Evolutionary conservation across 2,329 filamentous ascomycete genomes (phyloP), one percentile per base, ranked within the genome.

Genomic region (Paecilomyces sp.): DNA sequence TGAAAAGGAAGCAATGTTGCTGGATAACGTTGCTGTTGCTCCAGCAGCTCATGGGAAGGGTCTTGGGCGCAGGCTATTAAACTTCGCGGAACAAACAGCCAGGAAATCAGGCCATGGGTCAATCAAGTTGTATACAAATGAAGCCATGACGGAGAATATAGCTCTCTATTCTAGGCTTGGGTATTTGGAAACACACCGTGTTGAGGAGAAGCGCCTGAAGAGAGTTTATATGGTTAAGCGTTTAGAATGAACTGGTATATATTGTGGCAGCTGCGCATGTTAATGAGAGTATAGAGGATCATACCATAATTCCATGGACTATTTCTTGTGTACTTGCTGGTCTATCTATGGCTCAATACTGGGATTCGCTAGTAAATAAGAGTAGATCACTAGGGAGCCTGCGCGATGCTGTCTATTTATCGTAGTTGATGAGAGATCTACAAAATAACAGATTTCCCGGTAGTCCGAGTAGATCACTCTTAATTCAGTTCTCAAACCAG

Each of bases 101-200:
- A 41, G 7, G 36, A 41, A n/a, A 12, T 13, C 13, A 41, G 36
- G 13, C 11, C n/a, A 41, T 6, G 13, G 13, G 13, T 11, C 53
- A 9, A 57, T 31, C n/a, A 41, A 41, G 36, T 12, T 41, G 8
- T 41, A 41, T n/a, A 41, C 36, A 11, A 22, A 28, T 28, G 33
- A 62, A 60, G 9, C 51, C 22, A 56, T 62, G 61, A 52, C 53
- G 56, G 34, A 50, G 58, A 47, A 62, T 57, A 52, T 61, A 15
- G 36, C 56, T 31, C 15, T 55, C 59, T 63, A 57, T 57, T 60
- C 41, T 33, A 55, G 31, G 36, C 13, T 41, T n/a, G 36, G 36
- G 13, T 41, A 41, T 7, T 6, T 15, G 13, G 36, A 41, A n/a
- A 41, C 36, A 7, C 36, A 41, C n/a, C 36, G 13, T 15, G 13